Evolutionary conservation across 345 rosid species (phyloP).

Genomic region (Anastatica hierochuntica): DNA sequence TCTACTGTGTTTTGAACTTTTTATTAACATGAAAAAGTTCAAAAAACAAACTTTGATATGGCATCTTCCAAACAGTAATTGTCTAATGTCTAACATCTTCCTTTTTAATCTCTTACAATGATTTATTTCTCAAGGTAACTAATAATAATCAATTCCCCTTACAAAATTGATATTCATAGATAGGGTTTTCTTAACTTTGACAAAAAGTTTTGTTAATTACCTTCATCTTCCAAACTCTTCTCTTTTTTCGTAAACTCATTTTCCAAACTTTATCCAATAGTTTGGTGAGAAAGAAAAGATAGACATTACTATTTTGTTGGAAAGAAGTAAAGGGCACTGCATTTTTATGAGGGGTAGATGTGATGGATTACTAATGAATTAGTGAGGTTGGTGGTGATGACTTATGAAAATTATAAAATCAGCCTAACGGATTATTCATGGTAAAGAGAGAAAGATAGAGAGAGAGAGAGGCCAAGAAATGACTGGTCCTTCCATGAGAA

Average conservation of each 20-base stretch:
- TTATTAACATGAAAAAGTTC: too few species aligned
- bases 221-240: too few species aligned
- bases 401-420: constrained; percentile 6
- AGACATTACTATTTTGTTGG: background rate
- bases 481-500: constrained; percentile 2
- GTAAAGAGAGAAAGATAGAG: too few species aligned
- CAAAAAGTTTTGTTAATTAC: background rate
- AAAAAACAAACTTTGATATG: too few species aligned
- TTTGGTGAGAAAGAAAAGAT: constrained; percentile 14
- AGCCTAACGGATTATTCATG: constrained; percentile 14
- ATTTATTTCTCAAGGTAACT: too few species aligned
- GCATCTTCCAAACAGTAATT: too few species aligned
- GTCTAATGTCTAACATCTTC: too few species aligned
- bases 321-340: background rate
- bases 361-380: constrained; percentile 18
- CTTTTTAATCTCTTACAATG: too few species aligned
- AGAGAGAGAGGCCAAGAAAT: constrained; percentile 9
- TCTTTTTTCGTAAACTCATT: too few species aligned
- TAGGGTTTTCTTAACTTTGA: background rate
- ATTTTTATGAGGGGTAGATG: constrained; percentile 3
- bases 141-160: too few species aligned
- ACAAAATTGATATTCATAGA: too few species aligned
- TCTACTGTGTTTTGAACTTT: too few species aligned
- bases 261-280: constrained; percentile 7
- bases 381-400: constrained; percentile 21